Base-by-base conservation (phyloP, 1,284 basidiomycete genomes). In the Trametes versicolor region DNA sequence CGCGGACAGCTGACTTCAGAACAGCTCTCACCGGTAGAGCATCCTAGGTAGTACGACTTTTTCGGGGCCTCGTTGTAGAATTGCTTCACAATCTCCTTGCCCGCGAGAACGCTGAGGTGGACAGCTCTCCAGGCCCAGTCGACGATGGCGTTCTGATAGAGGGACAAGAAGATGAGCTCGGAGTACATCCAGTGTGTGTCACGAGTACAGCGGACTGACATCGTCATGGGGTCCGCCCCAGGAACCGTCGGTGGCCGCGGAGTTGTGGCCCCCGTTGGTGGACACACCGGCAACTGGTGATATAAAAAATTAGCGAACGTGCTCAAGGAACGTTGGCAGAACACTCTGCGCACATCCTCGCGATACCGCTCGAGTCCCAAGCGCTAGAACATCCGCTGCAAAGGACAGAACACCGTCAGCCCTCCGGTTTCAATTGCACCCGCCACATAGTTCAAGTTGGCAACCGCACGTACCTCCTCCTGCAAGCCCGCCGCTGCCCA, bases 41-140 rank as follows among this genome's bases (percentile, higher is more conserved):
- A 76, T 12, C 75, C 75, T 10, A 76, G 57, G 56, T 74, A 77
- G 55, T 77, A 77, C 12, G 75, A 72, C 54, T 72, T 75, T 19
- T 60, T 65, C 43, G 68, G 66, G 4, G 69, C 25, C 19, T 58
- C 52, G 12, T 63, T 62, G 54, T 77, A 77, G 62, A 74, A 75
- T 32, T 71, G 62, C 41, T 65, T 32, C 6, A 72, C 68, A 36
- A 77, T 63, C 58, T 72, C 64, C 60, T 76, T 76, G 4, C 73
- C 76, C 2, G 69, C 63, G 27, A 72, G 63, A 17, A 73, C 70
- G 53, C 71, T 72, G 37, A 74, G 54, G 58, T 76, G 75, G 48
- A 77, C 37, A 10, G 76, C 72, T 4, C 76, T 65, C 68, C 69
- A 75, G 1, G 69, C 69, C 68, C 71, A 76, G 60, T 77, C 76